Conservation (phyloP, 2,329 filamentous ascomycete species). For the Fusarium stilboides region DNA sequence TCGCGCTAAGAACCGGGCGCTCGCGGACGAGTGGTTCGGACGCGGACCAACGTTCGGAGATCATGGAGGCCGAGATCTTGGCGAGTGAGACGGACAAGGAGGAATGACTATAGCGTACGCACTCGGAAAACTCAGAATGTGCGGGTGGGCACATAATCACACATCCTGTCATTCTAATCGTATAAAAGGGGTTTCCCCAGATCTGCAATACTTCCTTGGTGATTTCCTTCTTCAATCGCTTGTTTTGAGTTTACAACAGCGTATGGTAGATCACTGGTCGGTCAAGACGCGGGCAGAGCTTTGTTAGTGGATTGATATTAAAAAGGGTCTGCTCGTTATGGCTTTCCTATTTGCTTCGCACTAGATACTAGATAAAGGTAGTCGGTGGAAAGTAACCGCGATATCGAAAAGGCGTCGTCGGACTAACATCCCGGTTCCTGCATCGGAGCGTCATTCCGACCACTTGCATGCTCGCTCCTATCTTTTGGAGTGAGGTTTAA, state of each 20-base stretch:
- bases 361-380: not conserved
- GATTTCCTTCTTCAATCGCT: too few species aligned
- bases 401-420: conserved; percentile 9
- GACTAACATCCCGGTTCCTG: conserved; percentile 23
- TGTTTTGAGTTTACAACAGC: too few species aligned
- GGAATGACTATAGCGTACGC: too few species aligned
- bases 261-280: too few species aligned
- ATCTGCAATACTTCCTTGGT: too few species aligned
- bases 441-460: conserved; percentile 29
- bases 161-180: too few species aligned
- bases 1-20: conserved; percentile 5
- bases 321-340: not conserved
- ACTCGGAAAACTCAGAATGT: too few species aligned
- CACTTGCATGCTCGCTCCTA: conserved; percentile 1
- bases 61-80: too few species aligned
- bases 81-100: too few species aligned
- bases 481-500: not conserved
- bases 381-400: conserved; percentile 19
- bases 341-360: conserved; percentile 1
- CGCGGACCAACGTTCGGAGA: conserved; percentile 4
- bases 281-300: not conserved
- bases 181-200: too few species aligned
- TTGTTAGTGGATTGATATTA: not conserved
- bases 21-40: not conserved
- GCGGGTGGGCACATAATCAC: too few species aligned